A percentile compares a stretch with the other conserved stretches of the same genome.
These are phyloP conservation scores for Antrodiella citrinella DNA, from an alignment of 768 basidiomycete genomes.

Conservation along the genomic window DNA sequence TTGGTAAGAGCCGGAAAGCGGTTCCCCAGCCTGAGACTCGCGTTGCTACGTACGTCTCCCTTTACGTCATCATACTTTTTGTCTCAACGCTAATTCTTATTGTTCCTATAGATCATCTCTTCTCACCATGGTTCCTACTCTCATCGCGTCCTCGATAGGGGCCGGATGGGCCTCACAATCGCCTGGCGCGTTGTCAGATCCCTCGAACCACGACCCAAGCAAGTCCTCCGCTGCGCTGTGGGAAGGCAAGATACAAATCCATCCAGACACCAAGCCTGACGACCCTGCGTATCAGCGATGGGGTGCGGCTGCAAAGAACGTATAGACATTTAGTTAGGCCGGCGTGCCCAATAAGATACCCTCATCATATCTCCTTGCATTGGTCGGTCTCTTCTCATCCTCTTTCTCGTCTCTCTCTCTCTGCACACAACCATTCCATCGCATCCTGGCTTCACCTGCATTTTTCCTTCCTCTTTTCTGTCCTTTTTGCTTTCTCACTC, in stretches of 20 bases:
- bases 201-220: constrained; percentile 69
- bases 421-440: too few relatives aligned
- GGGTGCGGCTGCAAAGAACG: neutral
- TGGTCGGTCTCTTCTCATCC: too few relatives aligned
- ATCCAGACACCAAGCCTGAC: constrained; percentile 72
- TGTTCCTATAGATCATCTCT: constrained; percentile 46
- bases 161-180: constrained; percentile 50
- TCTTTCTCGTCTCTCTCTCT: too few relatives aligned
- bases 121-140: constrained; percentile 69
- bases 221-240: constrained; percentile 74
- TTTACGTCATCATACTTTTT: constrained; percentile 9
- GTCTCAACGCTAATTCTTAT: constrained; percentile 23
- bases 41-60: constrained; percentile 38
- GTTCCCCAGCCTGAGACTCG: constrained; percentile 40
- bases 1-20: constrained; percentile 68
- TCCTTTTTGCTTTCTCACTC: too few relatives aligned
- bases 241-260: constrained; percentile 81
- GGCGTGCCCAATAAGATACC: too few relatives aligned
- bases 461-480: too few relatives aligned
- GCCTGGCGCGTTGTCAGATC: constrained; percentile 57
- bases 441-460: too few relatives aligned
- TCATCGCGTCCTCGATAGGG: constrained; percentile 69
- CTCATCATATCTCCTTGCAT: too few relatives aligned
- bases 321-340: neutral
- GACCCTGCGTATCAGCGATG: constrained; percentile 38